Evolutionary conservation across 2,329 filamentous ascomycete species (phyloP).

Genomic region (Bisporella sp.): DNA sequence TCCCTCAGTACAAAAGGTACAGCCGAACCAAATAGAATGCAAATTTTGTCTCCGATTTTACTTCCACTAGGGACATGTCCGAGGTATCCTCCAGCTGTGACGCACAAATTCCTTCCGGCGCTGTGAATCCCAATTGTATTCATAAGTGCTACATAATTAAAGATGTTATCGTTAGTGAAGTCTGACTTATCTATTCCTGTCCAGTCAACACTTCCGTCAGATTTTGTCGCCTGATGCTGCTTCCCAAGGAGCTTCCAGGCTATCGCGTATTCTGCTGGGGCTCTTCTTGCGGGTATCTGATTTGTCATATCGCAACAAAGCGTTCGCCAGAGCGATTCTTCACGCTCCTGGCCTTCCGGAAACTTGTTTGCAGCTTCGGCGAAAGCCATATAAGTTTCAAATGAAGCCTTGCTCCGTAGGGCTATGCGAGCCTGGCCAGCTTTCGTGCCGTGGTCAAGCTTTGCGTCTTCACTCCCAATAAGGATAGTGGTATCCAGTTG

Average conservation of each 20-base stretch:
- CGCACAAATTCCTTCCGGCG: constrained; percentile 3
- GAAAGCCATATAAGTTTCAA: background rate
- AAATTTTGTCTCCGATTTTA: constrained; percentile 1
- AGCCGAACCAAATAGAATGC: constrained; percentile 2
- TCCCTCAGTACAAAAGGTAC: constrained; percentile 7
- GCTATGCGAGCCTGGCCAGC: constrained; percentile 1
- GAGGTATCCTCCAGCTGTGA: constrained; percentile 2
- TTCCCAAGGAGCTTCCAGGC: background rate
- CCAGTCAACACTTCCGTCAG: constrained; percentile 1
- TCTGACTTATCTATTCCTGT: background rate
- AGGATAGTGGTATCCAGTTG: background rate
- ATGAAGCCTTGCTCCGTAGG: background rate
- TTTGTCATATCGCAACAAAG: constrained; percentile 3
- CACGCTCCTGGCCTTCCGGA: constrained; percentile 1
- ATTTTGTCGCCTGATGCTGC: background rate
- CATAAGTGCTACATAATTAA: background rate
- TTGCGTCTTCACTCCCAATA: background rate
- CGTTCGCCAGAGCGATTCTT: constrained; percentile 4
- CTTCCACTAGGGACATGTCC: constrained; percentile 2
- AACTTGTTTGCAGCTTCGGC: constrained; percentile 3
- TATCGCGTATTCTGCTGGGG: constrained; percentile 3
- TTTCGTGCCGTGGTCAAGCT: constrained; percentile 2
- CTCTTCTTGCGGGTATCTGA: constrained; percentile 1
- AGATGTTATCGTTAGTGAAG: background rate
- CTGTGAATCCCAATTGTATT: constrained; percentile 1